Percentiles rank a stretch among this genome's conserved stretches.
Conservation (phyloP, 2,329 filamentous ascomycete species). For the Thielaviopsis euricoi region DNA sequence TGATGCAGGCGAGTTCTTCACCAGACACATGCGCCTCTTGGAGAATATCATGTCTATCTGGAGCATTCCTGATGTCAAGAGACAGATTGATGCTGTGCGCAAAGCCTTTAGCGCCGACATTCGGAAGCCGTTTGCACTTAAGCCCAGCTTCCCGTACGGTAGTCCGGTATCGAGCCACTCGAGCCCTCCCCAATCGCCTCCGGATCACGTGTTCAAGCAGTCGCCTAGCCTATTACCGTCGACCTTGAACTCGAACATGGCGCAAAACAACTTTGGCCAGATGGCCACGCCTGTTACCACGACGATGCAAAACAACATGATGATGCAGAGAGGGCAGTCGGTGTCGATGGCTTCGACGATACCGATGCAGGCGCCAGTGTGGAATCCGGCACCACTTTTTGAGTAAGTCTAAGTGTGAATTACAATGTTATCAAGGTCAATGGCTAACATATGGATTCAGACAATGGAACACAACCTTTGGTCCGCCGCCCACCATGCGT, state of each 20-base stretch:
- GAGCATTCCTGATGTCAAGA: conserved; percentile 80
- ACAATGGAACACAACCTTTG: conserved; percentile 92
- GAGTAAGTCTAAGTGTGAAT: conserved; percentile 45
- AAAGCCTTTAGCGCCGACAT: conserved; percentile 82
- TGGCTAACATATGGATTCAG: conserved; percentile 25
- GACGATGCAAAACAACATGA: conserved; percentile 5
- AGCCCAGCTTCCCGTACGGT: conserved; percentile 72
- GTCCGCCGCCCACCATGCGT: conserved; percentile 21
- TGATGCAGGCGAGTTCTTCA: conserved; percentile 78
- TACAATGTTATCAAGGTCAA: background rate
- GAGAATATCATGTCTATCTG: conserved; percentile 70
- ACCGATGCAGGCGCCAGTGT: conserved; percentile 39
- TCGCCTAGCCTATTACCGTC: conserved; percentile 3
- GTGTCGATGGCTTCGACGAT: conserved; percentile 33
- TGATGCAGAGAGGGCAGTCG: conserved; percentile 26
- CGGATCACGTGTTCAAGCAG: conserved; percentile 4
- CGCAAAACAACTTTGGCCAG: conserved; percentile 1
- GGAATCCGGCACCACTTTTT: conserved; percentile 81
- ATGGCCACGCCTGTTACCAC: conserved; percentile 2
- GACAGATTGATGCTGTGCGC: conserved; percentile 74
- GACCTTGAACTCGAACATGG: conserved; percentile 3
- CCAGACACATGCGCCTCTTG: conserved; percentile 82
- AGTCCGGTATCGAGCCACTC: conserved; percentile 54
- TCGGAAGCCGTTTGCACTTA: conserved; percentile 74
- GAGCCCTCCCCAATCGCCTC: conserved; percentile 39